Conservation (phyloP, 176 grass and related monocot genomes). For the Oryza brachyantha region DNA sequence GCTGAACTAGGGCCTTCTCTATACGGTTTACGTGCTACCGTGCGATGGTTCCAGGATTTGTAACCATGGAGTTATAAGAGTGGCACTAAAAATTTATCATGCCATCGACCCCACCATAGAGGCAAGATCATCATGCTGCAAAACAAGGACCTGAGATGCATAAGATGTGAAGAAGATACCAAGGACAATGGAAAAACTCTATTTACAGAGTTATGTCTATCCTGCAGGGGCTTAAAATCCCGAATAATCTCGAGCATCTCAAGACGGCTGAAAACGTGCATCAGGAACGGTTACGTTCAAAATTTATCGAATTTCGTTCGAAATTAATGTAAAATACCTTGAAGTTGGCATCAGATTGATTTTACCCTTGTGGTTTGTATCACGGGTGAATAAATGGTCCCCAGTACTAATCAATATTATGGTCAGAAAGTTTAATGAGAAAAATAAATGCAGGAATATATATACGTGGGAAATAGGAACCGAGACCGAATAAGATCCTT, state of each 20-base stretch:
- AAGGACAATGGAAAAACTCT: not conserved
- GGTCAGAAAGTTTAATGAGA: not conserved
- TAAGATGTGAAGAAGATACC: not conserved
- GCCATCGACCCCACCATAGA: not conserved
- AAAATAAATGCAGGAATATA: not conserved
- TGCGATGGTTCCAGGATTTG: no score
- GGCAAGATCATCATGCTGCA: not conserved
- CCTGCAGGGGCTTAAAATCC: no score
- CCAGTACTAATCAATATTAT: not conserved
- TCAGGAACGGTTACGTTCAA: no score
- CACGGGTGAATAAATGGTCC: not conserved
- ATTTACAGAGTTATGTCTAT: not conserved
- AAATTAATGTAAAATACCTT: no score
- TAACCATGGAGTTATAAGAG: not conserved
- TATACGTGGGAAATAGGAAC: not conserved
- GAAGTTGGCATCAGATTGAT: not conserved
- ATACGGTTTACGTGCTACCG: no score
- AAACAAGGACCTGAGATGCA: not conserved
- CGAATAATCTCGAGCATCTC: no score
- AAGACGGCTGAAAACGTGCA: no score
- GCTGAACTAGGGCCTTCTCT: no score
- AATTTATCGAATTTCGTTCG: no score
- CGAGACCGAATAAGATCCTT: not conserved
- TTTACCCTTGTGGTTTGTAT: not conserved
- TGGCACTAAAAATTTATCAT: not conserved